Base-by-base conservation (phyloP, 2,329 filamentous ascomycete species). In the Pseudogymnoascus verrucosus region DNA sequence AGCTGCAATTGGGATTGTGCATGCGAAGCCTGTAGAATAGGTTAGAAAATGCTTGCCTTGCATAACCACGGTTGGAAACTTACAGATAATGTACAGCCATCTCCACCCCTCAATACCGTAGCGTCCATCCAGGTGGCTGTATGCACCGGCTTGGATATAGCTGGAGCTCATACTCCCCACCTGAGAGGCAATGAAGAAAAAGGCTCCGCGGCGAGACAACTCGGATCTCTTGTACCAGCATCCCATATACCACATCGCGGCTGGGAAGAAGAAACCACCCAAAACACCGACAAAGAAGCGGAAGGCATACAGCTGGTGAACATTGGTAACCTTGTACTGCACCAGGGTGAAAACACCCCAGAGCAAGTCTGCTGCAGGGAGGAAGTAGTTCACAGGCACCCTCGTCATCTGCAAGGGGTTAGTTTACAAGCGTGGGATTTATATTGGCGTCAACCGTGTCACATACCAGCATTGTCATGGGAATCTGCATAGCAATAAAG, bases 81-180 rank as follows among this genome's bases (percentile, higher is more conserved):
- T 39, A 59, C 61, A 63, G 23, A 77, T 68, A 5, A 73, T 74
- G 62, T 81, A 84, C 19, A 83, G 69, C 80, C 82, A 82, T 34
- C 80, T 74, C 82, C 82, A 85, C 2, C 83, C 82, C 63, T 76
- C 80, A 65, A 82, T 77, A 0, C 80, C 80, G 39, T 80, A 73
- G 62, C 77, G 69, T 7, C 82, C 82, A 26, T 80, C 76, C 74
- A 83, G 78, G 2, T 78, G 78, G 1, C 84, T 65, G 21, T 85
- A 78, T 12, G 81, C 82, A 44, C 79, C 82, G 6, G 82, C 81
- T 57, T 63, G 61, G 10, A 63, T 63, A 39, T 63, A 63, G 4
- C 61, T 42, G 3, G 61, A 57, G 11, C 61, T 59, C 61, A 63
- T 63, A 37, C 61, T 63, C 7, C 61, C 61, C 7, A 63, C 61